Percentiles rank a stretch among this genome's conserved stretches.
Evolutionary conservation across 495 filamentous ascomycete species (phyloP).

Genomic region (Penicillium cataractarum): DNA sequence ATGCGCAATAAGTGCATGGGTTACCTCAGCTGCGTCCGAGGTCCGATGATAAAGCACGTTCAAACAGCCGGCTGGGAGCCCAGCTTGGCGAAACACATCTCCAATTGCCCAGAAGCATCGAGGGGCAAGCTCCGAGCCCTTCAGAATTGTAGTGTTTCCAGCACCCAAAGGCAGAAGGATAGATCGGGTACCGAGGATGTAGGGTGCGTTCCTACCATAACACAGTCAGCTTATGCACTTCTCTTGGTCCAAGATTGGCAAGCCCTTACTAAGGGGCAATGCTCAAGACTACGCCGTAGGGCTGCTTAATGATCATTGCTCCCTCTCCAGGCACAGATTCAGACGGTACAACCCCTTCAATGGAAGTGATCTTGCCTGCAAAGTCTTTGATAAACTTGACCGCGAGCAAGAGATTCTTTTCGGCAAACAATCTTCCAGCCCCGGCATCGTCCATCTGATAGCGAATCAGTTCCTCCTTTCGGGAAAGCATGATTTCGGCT

Average conservation of each 20-base stretch:
- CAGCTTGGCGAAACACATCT: conserved; percentile 64
- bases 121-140: conserved; percentile 21
- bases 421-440: not conserved
- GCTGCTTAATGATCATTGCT: conserved; percentile 8
- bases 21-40: conserved; percentile 45
- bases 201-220: conserved; percentile 4
- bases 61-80: conserved; percentile 53
- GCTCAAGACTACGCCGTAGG: conserved; percentile 38
- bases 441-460: not conserved
- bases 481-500: not conserved
- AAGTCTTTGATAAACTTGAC: not conserved
- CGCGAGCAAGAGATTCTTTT: not conserved
- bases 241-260: too few relatives aligned
- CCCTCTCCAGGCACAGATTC: not conserved
- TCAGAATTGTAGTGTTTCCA: conserved; percentile 7
- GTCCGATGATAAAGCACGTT: conserved; percentile 47
- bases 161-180: not conserved
- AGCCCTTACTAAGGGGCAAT: conserved; percentile 34
- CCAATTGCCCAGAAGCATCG: conserved; percentile 39
- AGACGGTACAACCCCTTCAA: not conserved
- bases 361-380: not conserved
- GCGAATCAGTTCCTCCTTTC: not conserved
- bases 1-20: conserved; percentile 45
- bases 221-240: too few relatives aligned
- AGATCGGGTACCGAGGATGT: conserved; percentile 1